Percentiles rank a stretch among this genome's conserved stretches.
Evolutionary conservation across 192 early-diverging fungal genomes (phyloP).

Genomic region (Endogone sp.): DNA sequence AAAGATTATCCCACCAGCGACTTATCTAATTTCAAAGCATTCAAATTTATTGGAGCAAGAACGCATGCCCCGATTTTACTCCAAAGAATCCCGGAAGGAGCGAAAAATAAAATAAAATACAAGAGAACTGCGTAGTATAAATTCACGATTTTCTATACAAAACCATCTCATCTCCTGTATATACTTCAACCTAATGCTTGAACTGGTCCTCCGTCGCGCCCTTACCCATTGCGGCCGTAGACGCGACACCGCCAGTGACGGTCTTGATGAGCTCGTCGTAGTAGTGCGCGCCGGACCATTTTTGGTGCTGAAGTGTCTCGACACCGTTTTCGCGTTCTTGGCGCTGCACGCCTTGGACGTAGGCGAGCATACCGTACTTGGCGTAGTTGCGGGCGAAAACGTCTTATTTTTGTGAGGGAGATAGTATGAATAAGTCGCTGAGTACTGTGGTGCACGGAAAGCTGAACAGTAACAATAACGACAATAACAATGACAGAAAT

Average conservation of each 20-base stretch:
- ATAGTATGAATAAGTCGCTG: neutral
- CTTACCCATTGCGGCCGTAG: constrained; percentile 93
- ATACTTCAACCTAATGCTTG: constrained; percentile 31
- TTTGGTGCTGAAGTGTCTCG: constrained; percentile 88
- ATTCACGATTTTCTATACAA: no score
- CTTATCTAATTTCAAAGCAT: no score
- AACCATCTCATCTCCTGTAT: no score
- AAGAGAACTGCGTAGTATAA: no score
- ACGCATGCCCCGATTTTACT: no score
- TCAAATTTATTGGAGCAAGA: no score
- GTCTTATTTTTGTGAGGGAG: constrained; percentile 11
- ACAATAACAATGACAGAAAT: neutral
- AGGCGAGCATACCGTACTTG: constrained; percentile 88
- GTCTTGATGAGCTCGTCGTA: constrained; percentile 78
- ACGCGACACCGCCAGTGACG: constrained; percentile 88
- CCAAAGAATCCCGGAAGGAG: no score
- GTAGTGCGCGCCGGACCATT: constrained; percentile 70
- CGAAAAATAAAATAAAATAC: no score
- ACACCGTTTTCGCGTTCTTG: constrained; percentile 87
- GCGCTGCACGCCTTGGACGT: constrained; percentile 89
- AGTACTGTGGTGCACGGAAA: no score
- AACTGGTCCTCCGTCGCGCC: constrained; percentile 88
- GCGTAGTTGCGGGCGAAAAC: constrained; percentile 88
- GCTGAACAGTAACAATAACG: no score
- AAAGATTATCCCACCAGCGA: no score